Base-by-base conservation (phyloP, 805 yeast species). In the Diddensiella caesifluorescens region DNA sequence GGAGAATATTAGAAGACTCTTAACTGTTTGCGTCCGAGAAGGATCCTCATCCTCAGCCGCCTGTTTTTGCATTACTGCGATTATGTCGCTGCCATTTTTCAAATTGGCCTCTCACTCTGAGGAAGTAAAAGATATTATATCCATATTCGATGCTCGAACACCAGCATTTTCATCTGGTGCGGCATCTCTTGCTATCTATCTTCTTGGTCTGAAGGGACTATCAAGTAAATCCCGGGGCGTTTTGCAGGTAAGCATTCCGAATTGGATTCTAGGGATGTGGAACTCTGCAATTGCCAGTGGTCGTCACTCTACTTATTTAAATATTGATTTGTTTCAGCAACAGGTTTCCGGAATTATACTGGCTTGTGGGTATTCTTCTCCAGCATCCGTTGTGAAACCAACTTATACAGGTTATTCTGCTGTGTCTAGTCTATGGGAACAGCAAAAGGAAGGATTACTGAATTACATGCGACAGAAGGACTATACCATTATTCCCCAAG, bases 241-340 rank as follows among this genome's bases (percentile, higher is more conserved):
- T 7, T 7, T 13, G 6, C 12, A 19, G 15, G 7, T 6, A 13
- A 29, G 15, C 7, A 13, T 29, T 9, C 15, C 15, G 32, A 7
- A 7, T 6, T 29, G 32, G 32, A n/a, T 19, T n/a, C 15, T 29
- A 7, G 32, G 15, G 16, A 29, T 13, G 7, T 29, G 32, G 32
- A 7, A 29, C 12, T 29, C 32, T 9, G 32, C 32, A 7, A 7
- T 7, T 7, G 12, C n/a, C n/a, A n/a, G n/a, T n/a, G n/a, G n/a
- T n/a, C n/a, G n/a, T n/a, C n/a, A n/a, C n/a, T n/a, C n/a, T n/a
- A n/a, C n/a, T n/a, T 29, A 29, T 29, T 7, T 19, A n/a, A 29
- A 29, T 13, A n/a, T 29, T 29, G 32, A 29, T n/a, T 29, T 29
- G 15, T 29, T 29, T n/a, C n/a, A n/a, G n/a, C n/a, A n/a, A n/a